Conservation (phyloP, 2,329 filamentous ascomycete genomes). For the Xylaria sp. region DNA sequence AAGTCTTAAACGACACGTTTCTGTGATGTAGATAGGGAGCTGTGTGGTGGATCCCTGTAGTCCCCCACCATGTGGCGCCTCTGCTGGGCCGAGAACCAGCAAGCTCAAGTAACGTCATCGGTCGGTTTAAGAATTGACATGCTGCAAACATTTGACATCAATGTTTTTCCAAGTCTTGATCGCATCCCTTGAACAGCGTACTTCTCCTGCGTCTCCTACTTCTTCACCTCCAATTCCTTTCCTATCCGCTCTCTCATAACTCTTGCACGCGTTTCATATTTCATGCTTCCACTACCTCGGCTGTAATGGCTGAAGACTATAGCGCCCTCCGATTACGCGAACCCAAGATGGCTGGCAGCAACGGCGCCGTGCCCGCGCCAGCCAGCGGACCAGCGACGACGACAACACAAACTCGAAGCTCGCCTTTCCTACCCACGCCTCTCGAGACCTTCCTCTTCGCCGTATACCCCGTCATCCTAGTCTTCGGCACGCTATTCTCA, state of each 20-base stretch:
- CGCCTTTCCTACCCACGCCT: constrained; percentile 74
- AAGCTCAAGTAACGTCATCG: constrained; percentile 32
- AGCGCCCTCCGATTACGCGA: constrained; percentile 26
- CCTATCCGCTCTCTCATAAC: background rate
- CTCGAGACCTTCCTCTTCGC: constrained; percentile 72
- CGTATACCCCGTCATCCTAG: constrained; percentile 79
- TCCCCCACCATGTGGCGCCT: constrained; percentile 11
- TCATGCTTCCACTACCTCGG: constrained; percentile 2
- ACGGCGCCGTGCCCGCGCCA: constrained; percentile 30
- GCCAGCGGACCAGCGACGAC: constrained; percentile 23
- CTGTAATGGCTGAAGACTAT: constrained; percentile 30
- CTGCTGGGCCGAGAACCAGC: background rate
- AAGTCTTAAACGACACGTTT: no score
- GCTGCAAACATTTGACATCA: constrained; percentile 1
- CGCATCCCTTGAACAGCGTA: background rate
- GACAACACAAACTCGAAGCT: constrained; percentile 51
- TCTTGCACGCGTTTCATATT: constrained; percentile 13
- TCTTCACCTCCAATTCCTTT: background rate
- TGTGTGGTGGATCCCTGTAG: no score
- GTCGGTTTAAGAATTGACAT: constrained; percentile 1
- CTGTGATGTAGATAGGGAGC: no score
- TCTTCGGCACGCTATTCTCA: constrained; percentile 85
- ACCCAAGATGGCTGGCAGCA: constrained; percentile 39
- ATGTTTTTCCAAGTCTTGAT: constrained; percentile 4
- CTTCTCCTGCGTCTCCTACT: background rate